A percentile compares a stretch with the other conserved stretches of the same genome.
Conservation (phyloP, 495 filamentous ascomycete species). For the Haplographium delicatum region DNA sequence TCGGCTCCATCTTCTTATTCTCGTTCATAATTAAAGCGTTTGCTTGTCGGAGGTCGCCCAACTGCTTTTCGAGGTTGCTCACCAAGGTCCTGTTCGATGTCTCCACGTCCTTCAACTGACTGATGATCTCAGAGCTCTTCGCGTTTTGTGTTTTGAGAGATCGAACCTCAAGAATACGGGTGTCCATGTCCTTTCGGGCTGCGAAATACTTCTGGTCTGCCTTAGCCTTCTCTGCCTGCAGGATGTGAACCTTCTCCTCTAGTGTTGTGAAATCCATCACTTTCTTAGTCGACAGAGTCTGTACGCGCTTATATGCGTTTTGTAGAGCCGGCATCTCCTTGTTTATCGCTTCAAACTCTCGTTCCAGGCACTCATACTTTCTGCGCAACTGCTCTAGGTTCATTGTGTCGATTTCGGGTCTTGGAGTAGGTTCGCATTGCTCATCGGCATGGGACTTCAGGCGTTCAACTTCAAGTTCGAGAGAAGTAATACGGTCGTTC, state of each 20-base stretch:
- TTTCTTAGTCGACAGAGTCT: conserved; percentile 78
- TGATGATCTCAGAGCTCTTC: conserved; percentile 89
- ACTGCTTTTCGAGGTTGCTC: conserved; percentile 85
- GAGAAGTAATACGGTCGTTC: conserved; percentile 65
- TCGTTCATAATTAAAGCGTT: conserved; percentile 61
- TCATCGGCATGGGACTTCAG: conserved; percentile 49
- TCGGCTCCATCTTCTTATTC: conserved; percentile 64
- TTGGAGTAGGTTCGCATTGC: conserved; percentile 32
- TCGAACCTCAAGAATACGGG: conserved; percentile 68
- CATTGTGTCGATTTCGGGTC: conserved; percentile 47
- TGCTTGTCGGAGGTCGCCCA: conserved; percentile 71
- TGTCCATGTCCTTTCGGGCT: conserved; percentile 88
- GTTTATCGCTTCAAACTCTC: conserved; percentile 75
- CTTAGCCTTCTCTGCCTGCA: conserved; percentile 85
- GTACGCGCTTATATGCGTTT: conserved; percentile 79
- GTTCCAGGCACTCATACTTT: conserved; percentile 67
- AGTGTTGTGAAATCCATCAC: conserved; percentile 64
- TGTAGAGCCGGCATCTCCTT: conserved; percentile 84
- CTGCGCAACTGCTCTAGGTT: conserved; percentile 62
- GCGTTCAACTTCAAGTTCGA: conserved; percentile 78
- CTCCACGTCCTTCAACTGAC: conserved; percentile 88
- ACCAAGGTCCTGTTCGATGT: conserved; percentile 52
- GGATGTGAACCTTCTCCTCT: conserved; percentile 71
- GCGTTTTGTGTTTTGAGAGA: conserved; percentile 72
- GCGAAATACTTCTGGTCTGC: conserved; percentile 97